phyloP scores from a whole-genome alignment of 2,329 filamentous ascomycete species.

The Penicillium rolfsii region DNA sequence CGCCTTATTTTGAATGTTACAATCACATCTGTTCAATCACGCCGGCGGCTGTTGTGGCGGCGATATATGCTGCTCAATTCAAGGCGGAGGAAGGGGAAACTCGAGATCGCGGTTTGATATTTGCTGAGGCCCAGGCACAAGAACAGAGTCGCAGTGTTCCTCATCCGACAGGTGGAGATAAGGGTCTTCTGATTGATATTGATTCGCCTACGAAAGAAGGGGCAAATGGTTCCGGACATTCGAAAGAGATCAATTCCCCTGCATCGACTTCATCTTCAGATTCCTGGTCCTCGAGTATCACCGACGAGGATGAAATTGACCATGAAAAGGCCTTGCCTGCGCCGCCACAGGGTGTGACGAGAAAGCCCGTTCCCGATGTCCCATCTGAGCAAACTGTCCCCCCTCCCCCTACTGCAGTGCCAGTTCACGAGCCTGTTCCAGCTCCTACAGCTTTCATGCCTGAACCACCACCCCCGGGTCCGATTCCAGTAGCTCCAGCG shows the following conservation, averaged over 20 bases:
- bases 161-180: background rate
- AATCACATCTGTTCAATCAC: constrained; percentile 49
- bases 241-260: constrained; percentile 14
- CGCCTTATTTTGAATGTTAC: constrained; percentile 49
- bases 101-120: constrained; percentile 23
- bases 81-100: constrained; percentile 7
- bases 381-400: background rate
- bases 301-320: constrained; percentile 21
- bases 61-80: constrained; percentile 1
- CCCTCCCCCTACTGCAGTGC: constrained; percentile 5
- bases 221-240: constrained; percentile 6
- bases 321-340: constrained; percentile 18
- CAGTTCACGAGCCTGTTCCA: constrained; percentile 6
- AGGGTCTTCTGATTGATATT: constrained; percentile 27
- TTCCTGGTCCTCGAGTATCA: constrained; percentile 21
- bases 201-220: constrained; percentile 17
- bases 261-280: constrained; percentile 12
- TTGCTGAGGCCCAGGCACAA: constrained; percentile 22
- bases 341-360: background rate
- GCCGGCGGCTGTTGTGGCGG: constrained; percentile 24
- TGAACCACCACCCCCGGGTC: constrained; percentile 8
- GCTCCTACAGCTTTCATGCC: constrained; percentile 2
- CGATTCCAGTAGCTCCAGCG: background rate
- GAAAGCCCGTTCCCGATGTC: background rate
- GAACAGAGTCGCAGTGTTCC: background rate